These are phyloP conservation scores for Venturia oleaginea DNA, from an alignment of 2,329 filamentous ascomycete genomes.

Conservation along the genomic window DNA sequence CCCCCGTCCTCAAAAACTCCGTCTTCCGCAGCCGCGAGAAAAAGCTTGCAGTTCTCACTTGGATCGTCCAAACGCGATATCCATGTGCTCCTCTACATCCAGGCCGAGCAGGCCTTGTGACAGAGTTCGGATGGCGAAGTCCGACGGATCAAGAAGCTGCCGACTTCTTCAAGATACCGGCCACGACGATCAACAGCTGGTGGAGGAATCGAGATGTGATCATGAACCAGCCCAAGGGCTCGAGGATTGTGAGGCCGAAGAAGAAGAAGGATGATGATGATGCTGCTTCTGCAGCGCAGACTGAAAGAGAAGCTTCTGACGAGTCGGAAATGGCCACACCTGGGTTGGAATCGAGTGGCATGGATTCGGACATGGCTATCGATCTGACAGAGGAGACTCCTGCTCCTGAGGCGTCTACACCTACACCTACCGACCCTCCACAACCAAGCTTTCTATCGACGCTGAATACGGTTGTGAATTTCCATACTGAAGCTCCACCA, in stretches of 20 bases:
- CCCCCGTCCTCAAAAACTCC: slow-evolving; percentile 3
- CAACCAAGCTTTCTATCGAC: background rate
- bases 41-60: background rate
- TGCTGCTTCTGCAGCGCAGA: background rate
- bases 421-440: background rate
- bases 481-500: background rate
- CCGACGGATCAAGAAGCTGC: background rate
- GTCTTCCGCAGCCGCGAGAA: slow-evolving; percentile 7
- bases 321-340: background rate
- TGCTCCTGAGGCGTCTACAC: background rate
- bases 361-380: background rate
- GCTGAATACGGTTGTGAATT: background rate
- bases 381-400: background rate
- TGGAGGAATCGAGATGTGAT: slow-evolving; percentile 7
- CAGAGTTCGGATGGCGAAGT: background rate
- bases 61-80: slow-evolving; percentile 5
- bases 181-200: slow-evolving; percentile 1
- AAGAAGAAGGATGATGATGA: background rate
- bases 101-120: background rate
- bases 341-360: background rate
- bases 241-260: background rate
- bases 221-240: slow-evolving; percentile 3
- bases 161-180: slow-evolving; percentile 6
- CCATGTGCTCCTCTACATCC: background rate
- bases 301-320: slow-evolving; percentile 1